Conservation (phyloP, 495 filamentous ascomycete species). For the Aspergillus cavernicola region DNA sequence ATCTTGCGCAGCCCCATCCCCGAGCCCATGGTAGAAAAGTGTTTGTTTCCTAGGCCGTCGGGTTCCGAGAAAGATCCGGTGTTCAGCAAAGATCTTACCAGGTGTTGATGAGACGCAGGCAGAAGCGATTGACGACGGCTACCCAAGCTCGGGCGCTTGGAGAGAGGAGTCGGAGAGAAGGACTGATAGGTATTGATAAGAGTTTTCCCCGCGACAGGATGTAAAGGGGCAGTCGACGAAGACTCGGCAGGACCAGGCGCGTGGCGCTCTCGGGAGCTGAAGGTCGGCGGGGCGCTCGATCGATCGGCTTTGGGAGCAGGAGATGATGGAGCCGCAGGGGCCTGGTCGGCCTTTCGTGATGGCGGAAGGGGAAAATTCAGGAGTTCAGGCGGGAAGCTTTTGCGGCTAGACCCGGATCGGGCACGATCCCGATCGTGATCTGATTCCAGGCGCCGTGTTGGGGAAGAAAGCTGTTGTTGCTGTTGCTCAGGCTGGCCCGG, state of each 20-base stretch:
- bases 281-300: slow-evolving; percentile 20
- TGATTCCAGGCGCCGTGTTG: neutral
- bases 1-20: slow-evolving; percentile 69
- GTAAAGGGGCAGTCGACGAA: slow-evolving; percentile 31
- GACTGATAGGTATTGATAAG: slow-evolving; percentile 20
- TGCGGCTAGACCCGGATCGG: slow-evolving; percentile 8
- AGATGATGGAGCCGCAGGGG: slow-evolving; percentile 19
- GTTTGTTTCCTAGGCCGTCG: slow-evolving; percentile 21
- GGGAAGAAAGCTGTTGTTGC: neutral
- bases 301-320: neutral
- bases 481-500: neutral
- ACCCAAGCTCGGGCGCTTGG: slow-evolving; percentile 42
- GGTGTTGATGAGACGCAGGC: slow-evolving; percentile 39
- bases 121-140: slow-evolving; percentile 50
- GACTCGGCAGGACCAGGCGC: too few species aligned
- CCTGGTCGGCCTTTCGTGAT: slow-evolving; percentile 9
- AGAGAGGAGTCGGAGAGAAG: slow-evolving; percentile 17
- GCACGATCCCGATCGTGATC: slow-evolving; percentile 9
- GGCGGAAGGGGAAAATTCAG: slow-evolving; percentile 15
- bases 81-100: slow-evolving; percentile 43
- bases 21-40: slow-evolving; percentile 16
- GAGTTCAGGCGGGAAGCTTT: slow-evolving; percentile 15
- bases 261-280: slow-evolving; percentile 18
- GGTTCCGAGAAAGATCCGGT: slow-evolving; percentile 24
- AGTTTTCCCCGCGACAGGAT: slow-evolving; percentile 29